Conservation (phyloP, 1,139 yeast species). For the Pichia sp. region DNA sequence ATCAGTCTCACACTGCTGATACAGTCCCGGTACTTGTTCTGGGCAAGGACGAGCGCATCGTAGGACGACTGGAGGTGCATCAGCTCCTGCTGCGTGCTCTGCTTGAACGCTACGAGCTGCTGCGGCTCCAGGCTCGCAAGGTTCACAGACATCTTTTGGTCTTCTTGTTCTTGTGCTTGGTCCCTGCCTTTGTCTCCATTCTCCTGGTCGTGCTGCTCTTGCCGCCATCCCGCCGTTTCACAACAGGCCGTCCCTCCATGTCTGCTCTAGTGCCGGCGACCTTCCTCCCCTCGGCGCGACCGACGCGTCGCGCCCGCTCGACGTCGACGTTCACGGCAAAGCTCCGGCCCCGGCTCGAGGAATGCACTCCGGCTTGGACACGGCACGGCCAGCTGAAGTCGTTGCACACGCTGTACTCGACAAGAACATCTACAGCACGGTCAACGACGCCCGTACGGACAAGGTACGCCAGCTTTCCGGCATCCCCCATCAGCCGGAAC, state of each 20-base stretch:
- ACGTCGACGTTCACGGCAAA: slow-evolving; percentile 8
- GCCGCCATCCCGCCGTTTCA: not conserved
- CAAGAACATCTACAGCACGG: not conserved
- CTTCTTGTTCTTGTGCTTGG: not conserved
- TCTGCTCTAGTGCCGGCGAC: not conserved
- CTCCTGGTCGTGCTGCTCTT: not conserved
- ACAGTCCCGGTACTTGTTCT: slow-evolving; percentile 78
- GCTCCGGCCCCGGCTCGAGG: slow-evolving; percentile 1
- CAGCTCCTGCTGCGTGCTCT: slow-evolving; percentile 79
- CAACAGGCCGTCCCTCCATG: not conserved
- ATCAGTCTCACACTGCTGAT: slow-evolving; percentile 63
- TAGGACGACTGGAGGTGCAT: slow-evolving; percentile 82
- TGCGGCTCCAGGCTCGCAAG: slow-evolving; percentile 70
- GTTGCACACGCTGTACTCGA: slow-evolving; percentile 16
- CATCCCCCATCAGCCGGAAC: slow-evolving; percentile 16
- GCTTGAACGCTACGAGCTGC: slow-evolving; percentile 79
- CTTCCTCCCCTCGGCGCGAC: not conserved
- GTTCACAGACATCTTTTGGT: slow-evolving; percentile 40
- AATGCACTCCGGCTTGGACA: slow-evolving; percentile 10
- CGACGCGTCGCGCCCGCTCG: slow-evolving; percentile 8
- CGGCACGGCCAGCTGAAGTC: slow-evolving; percentile 12
- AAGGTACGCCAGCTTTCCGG: slow-evolving; percentile 1
- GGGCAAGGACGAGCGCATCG: slow-evolving; percentile 81
- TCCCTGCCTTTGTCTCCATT: not conserved
- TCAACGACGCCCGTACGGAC: not conserved